phyloP scores from a whole-genome alignment of 495 filamentous ascomycete genomes.

The Cercophora sp. region DNA sequence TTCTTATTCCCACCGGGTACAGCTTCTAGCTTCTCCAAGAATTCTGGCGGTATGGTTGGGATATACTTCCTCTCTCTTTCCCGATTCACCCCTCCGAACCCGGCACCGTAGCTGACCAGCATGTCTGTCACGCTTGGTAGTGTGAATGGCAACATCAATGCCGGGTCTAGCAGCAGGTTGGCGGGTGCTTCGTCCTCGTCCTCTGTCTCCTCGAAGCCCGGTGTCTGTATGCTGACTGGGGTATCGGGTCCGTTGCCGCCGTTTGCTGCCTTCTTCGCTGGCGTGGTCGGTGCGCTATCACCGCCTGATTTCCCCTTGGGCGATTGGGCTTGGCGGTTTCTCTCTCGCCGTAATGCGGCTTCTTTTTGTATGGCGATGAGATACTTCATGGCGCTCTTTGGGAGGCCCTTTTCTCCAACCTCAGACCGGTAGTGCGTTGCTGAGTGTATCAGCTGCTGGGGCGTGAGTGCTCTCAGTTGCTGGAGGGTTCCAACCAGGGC shows the following conservation, averaged over 20 bases:
- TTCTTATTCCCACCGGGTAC: constrained; percentile 44
- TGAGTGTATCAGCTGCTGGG: constrained; percentile 86
- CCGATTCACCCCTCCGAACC: constrained; percentile 85
- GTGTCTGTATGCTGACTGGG: constrained; percentile 6
- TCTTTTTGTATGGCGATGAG: constrained; percentile 77
- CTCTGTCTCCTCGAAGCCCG: constrained; percentile 31
- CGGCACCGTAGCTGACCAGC: constrained; percentile 90
- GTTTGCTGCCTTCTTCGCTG: constrained; percentile 32
- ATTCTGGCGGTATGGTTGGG: constrained; percentile 92
- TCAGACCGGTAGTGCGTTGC: constrained; percentile 91
- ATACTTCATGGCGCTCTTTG: constrained; percentile 82
- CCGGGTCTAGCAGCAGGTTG: constrained; percentile 77
- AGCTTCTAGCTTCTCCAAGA: constrained; percentile 82
- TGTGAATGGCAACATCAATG: constrained; percentile 89
- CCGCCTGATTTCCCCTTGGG: constrained; percentile 26
- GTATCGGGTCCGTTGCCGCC: constrained; percentile 14
- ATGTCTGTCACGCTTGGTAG: constrained; percentile 96
- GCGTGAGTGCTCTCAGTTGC: constrained; percentile 78
- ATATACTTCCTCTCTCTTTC: constrained; percentile 94
- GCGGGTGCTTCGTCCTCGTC: constrained; percentile 62
- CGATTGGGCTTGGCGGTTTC: constrained; percentile 23
- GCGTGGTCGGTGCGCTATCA: constrained; percentile 36
- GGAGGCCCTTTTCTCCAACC: constrained; percentile 88
- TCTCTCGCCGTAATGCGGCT: constrained; percentile 51
- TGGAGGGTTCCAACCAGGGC: constrained; percentile 79